Percentiles rank a stretch among this genome's conserved stretches.
phyloP scores from a whole-genome alignment of 805 yeast genomes.

The Blastobotrys americana region DNA sequence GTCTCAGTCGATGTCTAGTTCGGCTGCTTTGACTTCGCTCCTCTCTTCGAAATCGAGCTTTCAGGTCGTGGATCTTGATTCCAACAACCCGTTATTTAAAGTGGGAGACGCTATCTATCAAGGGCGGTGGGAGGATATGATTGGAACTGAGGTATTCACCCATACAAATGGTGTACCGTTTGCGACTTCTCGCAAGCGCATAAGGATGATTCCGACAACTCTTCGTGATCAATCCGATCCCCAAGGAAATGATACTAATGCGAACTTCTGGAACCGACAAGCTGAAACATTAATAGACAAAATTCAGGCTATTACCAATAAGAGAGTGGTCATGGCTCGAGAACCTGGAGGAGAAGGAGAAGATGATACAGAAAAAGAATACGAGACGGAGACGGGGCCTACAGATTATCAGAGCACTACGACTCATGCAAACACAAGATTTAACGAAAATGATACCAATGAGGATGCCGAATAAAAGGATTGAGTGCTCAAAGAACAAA shows the following conservation, averaged over 20 bases:
- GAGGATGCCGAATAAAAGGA: too few relatives aligned
- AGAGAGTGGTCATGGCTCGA: constrained; percentile 1
- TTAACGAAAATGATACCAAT: constrained; percentile 1
- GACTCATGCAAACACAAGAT: background rate
- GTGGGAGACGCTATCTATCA: constrained; percentile 55
- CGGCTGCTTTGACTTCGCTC: constrained; percentile 7
- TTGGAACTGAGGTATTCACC: constrained; percentile 66
- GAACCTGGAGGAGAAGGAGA: constrained; percentile 3
- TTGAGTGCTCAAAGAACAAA: too few relatives aligned
- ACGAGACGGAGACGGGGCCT: background rate
- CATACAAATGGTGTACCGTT: constrained; percentile 24
- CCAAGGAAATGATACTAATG: background rate
- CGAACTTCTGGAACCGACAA: background rate
- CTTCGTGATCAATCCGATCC: constrained; percentile 7
- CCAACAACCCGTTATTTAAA: constrained; percentile 48
- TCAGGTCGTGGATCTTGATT: constrained; percentile 50
- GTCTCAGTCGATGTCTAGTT: constrained; percentile 13
- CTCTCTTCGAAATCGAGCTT: constrained; percentile 38
- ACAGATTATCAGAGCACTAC: background rate
- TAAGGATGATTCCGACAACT: constrained; percentile 18
- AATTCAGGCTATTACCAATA: constrained; percentile 9
- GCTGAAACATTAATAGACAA: constrained; percentile 8
- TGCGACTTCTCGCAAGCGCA: constrained; percentile 24
- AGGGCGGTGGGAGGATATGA: constrained; percentile 68
- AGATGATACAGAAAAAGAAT: background rate